A percentile compares a stretch with the other conserved stretches of the same genome.
These are phyloP conservation scores for Porogramme epimiltina DNA, from an alignment of 1,284 basidiomycete genomes.

Conservation along the genomic window DNA sequence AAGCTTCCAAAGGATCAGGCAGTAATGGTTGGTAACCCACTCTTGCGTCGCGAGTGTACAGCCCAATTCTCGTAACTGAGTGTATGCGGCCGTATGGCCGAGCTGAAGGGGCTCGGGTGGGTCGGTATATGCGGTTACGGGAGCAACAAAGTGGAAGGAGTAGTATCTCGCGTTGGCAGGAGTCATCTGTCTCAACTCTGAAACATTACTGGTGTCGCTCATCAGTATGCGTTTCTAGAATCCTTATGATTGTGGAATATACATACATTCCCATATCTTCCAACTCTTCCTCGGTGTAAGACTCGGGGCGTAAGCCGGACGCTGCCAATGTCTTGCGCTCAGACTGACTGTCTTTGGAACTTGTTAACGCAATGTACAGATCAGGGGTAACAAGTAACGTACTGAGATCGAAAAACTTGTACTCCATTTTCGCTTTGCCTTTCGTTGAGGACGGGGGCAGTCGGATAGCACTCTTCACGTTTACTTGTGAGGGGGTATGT, in stretches of 20 bases:
- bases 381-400: conserved; percentile 26
- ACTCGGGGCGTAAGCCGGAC: conserved; percentile 61
- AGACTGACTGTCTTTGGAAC: conserved; percentile 39
- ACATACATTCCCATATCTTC: conserved; percentile 65
- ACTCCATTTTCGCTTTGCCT: conserved; percentile 23
- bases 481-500: conserved; percentile 2
- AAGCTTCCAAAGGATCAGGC: conserved; percentile 91
- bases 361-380: not conserved
- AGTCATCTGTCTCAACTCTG: conserved; percentile 61
- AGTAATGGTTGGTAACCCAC: conserved; percentile 95
- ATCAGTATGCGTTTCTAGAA: not conserved
- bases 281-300: conserved; percentile 51
- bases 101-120: conserved; percentile 27
- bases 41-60: conserved; percentile 64
- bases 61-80: conserved; percentile 51
- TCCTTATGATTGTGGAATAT: not conserved
- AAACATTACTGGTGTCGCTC: conserved; percentile 43
- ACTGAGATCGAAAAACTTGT: conserved; percentile 50
- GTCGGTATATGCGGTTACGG: conserved; percentile 3
- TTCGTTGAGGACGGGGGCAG: not conserved
- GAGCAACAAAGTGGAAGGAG: conserved; percentile 48
- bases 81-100: conserved; percentile 55
- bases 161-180: conserved; percentile 64
- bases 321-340: conserved; percentile 47
- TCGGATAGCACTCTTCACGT: not conserved